Evolutionary conservation across 768 basidiomycete genomes (phyloP).

Genomic region (Cubamyces sp.): DNA sequence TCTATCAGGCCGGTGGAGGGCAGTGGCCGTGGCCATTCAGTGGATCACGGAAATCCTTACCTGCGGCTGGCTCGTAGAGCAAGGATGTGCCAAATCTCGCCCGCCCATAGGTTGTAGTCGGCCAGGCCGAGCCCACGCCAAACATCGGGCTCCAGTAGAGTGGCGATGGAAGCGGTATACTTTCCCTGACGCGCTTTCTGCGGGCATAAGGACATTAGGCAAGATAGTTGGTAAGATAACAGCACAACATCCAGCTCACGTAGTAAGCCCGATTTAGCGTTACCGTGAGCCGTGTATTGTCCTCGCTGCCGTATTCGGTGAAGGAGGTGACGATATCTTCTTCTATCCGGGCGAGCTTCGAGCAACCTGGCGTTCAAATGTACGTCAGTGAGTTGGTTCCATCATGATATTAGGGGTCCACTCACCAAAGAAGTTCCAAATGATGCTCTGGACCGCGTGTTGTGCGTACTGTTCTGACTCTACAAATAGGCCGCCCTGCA

Average conservation of each 20-base stretch:
- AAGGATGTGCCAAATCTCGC: slow-evolving; percentile 78
- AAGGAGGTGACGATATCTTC: slow-evolving; percentile 74
- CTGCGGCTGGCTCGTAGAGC: slow-evolving; percentile 68
- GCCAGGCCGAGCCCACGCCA: slow-evolving; percentile 70
- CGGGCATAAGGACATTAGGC: not conserved
- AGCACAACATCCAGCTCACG: slow-evolving; percentile 41
- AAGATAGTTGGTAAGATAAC: not conserved
- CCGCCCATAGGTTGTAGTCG: slow-evolving; percentile 75
- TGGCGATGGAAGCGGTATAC: slow-evolving; percentile 61
- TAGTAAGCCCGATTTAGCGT: slow-evolving; percentile 70
- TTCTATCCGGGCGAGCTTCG: slow-evolving; percentile 63
- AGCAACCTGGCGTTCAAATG: slow-evolving; percentile 54
- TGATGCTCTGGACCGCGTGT: slow-evolving; percentile 72
- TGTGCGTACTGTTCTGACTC: slow-evolving; percentile 71
- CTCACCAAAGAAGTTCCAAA: slow-evolving; percentile 74
- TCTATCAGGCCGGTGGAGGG: too few relatives aligned
- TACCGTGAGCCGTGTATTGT: slow-evolving; percentile 63
- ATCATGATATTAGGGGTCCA: not conserved
- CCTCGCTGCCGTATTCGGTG: slow-evolving; percentile 56
- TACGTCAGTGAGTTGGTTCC: slow-evolving; percentile 19
- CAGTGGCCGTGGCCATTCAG: not conserved
- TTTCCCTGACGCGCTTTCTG: slow-evolving; percentile 73
- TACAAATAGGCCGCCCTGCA: slow-evolving; percentile 49
- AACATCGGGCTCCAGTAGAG: slow-evolving; percentile 67
- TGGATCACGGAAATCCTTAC: slow-evolving; percentile 40